Base-by-base conservation (phyloP, 2,329 filamentous ascomycete genomes). In the Aspergillus brunneoviolaceus region DNA sequence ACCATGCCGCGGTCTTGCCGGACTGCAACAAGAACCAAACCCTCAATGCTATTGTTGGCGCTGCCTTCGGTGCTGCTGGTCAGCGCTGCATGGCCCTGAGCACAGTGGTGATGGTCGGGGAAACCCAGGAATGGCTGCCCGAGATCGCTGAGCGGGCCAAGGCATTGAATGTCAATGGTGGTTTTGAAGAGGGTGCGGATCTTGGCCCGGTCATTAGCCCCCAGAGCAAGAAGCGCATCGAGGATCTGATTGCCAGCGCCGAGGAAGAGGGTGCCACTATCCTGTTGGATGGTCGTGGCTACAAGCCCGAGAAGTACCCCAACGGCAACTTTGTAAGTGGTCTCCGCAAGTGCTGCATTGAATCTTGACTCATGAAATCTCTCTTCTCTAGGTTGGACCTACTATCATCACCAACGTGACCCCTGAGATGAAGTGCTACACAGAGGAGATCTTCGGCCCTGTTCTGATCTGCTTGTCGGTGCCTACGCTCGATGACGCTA, bases 1-100 rank as follows among this genome's bases (percentile, higher is more conserved):
- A 89, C 79, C 87, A 89, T 72, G 86, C 86, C 49, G 85, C 85
- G 51, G 81, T 89, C 25, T 78, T 89, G 29, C 86, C 87, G 1
- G 87, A 89, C 74, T 85, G 82, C 79, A 87, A 89, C 79, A 89
- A 88, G 81, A 87, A 89, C 76, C 85, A 87, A 60, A 81, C 86
- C 3, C 73, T 89, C 49, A 88, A 89, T 68, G 85, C 86, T 33
- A 87, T 89, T 71, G 81, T 84, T 7, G 87, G 87, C 61, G 87
- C 87, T 50, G 87, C 87, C 2, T 89, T 89, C 61, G 87, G 87
- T 67, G 87, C 87, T 61, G 87, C 87, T 47, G 87, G 87, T 9
- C 87, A 89, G 77, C 80, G 87, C 60, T 89, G 87, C 71, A 89
- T 89, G 87, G 87, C 87, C 39, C 76, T 89, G 51, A 87, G 84